Percentiles rank a stretch among this genome's conserved stretches.
phyloP scores from a whole-genome alignment of 352 stramenopile genomes.

The Phytophthora citrophthora region DNA sequence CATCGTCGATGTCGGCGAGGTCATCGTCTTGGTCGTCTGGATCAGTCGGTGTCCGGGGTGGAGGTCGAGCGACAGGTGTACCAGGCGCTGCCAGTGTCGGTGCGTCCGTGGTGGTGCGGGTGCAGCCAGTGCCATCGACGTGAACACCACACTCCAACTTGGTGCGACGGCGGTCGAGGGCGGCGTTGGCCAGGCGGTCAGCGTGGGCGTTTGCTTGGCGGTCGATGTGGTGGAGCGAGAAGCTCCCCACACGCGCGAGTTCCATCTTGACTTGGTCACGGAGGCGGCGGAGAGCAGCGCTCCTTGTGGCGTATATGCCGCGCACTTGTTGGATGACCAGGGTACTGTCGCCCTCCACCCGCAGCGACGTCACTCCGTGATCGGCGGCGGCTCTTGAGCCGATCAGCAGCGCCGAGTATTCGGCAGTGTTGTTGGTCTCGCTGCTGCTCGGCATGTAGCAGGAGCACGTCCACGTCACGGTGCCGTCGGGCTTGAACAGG shows the following conservation, averaged over 20 bases:
- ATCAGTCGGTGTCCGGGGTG: too few relatives aligned
- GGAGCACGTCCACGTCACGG: slow-evolving; percentile 21
- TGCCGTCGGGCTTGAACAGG: slow-evolving; percentile 13
- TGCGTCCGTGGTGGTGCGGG: neutral
- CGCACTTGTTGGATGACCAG: slow-evolving; percentile 16
- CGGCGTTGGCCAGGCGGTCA: slow-evolving; percentile 19
- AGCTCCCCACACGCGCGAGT: neutral
- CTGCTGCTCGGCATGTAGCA: slow-evolving; percentile 7
- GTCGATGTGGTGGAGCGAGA: slow-evolving; percentile 26
- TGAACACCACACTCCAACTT: slow-evolving; percentile 3
- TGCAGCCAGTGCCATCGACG: neutral
- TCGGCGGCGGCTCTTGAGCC: slow-evolving; percentile 11
- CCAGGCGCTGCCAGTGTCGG: neutral
- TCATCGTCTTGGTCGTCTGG: neutral
- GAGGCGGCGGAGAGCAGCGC: neutral
- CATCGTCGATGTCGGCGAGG: slow-evolving; percentile 17
- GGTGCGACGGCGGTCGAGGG: neutral
- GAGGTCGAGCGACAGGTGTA: neutral
- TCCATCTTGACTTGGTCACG: neutral
- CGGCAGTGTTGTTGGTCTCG: slow-evolving; percentile 37
- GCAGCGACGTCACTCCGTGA: neutral
- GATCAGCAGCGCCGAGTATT: slow-evolving; percentile 33
- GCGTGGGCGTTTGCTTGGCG: slow-evolving; percentile 22
- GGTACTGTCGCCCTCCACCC: slow-evolving; percentile 20
- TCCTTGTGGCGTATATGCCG: slow-evolving; percentile 2